Base-by-base conservation (phyloP, 2,329 filamentous ascomycete species). In the Scytalidium lignicola region DNA sequence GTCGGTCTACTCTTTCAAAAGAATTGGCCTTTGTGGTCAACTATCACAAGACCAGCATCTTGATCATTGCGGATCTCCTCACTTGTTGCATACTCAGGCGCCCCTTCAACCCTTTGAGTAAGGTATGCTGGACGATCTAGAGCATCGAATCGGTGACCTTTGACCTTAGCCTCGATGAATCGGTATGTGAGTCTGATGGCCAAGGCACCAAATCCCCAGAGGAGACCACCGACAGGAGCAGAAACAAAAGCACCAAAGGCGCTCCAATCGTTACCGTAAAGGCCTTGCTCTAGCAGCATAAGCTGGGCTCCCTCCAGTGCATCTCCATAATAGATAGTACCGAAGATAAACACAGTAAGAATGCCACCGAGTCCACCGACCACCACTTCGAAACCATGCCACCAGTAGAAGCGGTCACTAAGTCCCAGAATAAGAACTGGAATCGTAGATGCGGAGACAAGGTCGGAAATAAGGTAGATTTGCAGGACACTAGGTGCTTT, bases 201-300 rank as follows among this genome's bases (percentile, higher is more conserved):
- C 29, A 87, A 75, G 4, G 85, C 86, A 2, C 73, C 77, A 40
- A 83, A 75, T 1, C 81, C 86, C 78, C 85, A 91, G 28, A 91
- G 67, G 17, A 92, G 61, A 19, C 86, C 86, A 1, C 88, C 88
- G 2, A 91, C 68, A 0, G 88, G 88, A 0, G 88, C 88, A 9
- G 85, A 86, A 3, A 92, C 83, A 60, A 92, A 93, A 3, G 88
- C 87, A 58, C 88, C 88, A 65, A 93, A 93, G 1, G 79, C 86
- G 54, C 82, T 85, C 89, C 89, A 93, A 65, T 92, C 88, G 43
- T 83, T 75, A 1, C 74, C 79, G 66, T 91, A 93, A 18, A 93
- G 72, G 0, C 88, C 88, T 55, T 84, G 74, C 63, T 88, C 76
- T 12, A 93, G 70, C 21, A 92, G 71, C 44, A 93, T 76, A 48